Percentiles rank a stretch among this genome's conserved stretches.
These are phyloP conservation scores for Teunomyces lycoperdinae DNA, from an alignment of 805 yeast genomes.

Conservation along the genomic window DNA sequence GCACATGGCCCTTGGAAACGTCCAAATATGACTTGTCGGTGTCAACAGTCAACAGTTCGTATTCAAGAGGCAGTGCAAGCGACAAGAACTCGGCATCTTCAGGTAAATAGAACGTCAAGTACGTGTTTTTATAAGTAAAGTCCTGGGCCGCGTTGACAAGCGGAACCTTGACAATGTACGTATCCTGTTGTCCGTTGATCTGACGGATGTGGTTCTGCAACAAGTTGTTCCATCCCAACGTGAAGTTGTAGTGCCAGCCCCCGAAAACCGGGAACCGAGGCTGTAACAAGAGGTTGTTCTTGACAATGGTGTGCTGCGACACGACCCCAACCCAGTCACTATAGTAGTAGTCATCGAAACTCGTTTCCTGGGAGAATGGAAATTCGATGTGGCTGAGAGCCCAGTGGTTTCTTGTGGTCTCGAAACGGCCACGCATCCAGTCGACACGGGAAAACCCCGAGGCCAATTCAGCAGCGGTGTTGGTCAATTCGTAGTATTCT, in stretches of 20 bases:
- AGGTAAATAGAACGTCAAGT: constrained; percentile 70
- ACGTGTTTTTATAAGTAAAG: constrained; percentile 61
- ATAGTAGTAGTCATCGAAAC: constrained; percentile 61
- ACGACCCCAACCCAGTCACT: constrained; percentile 93
- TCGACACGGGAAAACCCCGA: constrained; percentile 79
- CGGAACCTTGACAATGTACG: constrained; percentile 65
- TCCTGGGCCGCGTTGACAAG: constrained; percentile 69
- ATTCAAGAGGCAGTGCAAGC: constrained; percentile 54
- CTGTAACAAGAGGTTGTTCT: constrained; percentile 52
- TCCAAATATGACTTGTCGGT: constrained; percentile 66
- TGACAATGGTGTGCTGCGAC: constrained; percentile 59
- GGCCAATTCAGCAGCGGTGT: constrained; percentile 67
- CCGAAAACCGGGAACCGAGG: constrained; percentile 97
- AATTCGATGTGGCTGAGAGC: constrained; percentile 62
- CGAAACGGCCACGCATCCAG: constrained; percentile 60
- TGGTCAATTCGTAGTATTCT: constrained; percentile 79
- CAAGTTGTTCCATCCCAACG: constrained; percentile 85
- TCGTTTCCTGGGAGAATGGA: constrained; percentile 40
- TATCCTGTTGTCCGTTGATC: constrained; percentile 36
- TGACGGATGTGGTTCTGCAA: constrained; percentile 52
- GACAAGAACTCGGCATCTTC: constrained; percentile 71
- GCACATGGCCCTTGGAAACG: constrained; percentile 71
- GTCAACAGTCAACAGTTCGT: constrained; percentile 27
- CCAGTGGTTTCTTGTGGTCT: constrained; percentile 47
- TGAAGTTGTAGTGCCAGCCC: constrained; percentile 93